A percentile compares a stretch with the other conserved stretches of the same genome.
Evolutionary conservation across 108 stramenopile genomes (phyloP).

Genomic region (Mediolabrus comicus): DNA sequence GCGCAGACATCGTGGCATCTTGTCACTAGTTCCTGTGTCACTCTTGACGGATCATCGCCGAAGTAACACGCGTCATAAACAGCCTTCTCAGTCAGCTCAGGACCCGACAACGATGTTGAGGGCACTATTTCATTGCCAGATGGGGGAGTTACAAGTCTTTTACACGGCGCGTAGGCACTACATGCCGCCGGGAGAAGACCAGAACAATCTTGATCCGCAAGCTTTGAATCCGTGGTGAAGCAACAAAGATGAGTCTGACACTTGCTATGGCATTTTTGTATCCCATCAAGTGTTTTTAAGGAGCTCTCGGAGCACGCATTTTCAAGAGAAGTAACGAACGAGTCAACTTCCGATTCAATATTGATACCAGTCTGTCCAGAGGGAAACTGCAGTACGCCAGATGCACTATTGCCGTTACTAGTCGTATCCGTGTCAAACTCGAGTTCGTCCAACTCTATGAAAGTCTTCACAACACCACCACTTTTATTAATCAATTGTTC

Average conservation of each 20-base stretch:
- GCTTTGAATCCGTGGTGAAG: slow-evolving; percentile 10
- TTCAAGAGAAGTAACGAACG: background rate
- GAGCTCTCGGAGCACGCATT: background rate
- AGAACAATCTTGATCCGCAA: slow-evolving; percentile 7
- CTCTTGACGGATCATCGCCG: background rate
- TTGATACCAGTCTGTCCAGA: background rate
- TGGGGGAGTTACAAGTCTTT: slow-evolving; percentile 7
- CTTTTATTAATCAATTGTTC: background rate
- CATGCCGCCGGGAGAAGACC: background rate
- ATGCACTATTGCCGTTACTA: slow-evolving; percentile 1
- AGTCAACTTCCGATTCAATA: background rate
- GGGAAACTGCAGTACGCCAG: background rate
- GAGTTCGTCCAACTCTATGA: background rate
- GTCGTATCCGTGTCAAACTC: background rate
- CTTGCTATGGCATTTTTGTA: slow-evolving; percentile 12
- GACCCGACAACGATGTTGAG: background rate
- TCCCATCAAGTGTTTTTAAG: slow-evolving; percentile 11
- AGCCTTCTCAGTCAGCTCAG: background rate
- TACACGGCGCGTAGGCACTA: slow-evolving; percentile 12
- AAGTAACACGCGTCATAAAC: slow-evolving; percentile 3
- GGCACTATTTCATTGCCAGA: background rate
- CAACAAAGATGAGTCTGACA: slow-evolving; percentile 25
- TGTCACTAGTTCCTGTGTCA: background rate
- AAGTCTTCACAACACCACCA: background rate
- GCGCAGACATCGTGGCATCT: slow-evolving; percentile 12